Base-by-base conservation (phyloP, 495 filamentous ascomycete species). In the Neurospora discreta region DNA sequence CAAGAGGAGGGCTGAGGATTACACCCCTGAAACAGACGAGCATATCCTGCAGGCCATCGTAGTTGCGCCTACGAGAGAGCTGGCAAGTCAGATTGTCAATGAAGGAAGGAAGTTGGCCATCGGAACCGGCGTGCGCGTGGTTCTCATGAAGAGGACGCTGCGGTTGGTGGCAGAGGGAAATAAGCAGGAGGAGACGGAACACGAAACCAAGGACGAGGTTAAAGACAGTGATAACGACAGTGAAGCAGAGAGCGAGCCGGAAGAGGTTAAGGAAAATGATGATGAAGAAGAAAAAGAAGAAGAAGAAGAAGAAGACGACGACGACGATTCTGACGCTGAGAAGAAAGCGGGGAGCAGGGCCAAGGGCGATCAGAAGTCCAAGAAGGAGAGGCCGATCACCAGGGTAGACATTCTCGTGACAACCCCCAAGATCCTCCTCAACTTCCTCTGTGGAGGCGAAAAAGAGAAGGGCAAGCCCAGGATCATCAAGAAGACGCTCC, bases 11-110 rank as follows among this genome's bases (percentile, higher is more conserved):
- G 77, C 81, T 68, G 81, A 85, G 58, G 69, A 76, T 18, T 65
- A 65, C 16, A 33, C 26, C 52, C 52, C 52, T 15, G 81, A 8
- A 39, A 46, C 5, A 39, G 77, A 80, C 10, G 78, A 83, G 69
- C 87, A 88, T 75, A 83, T 85, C 7, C 83, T 92, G 18, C 85
- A 86, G 80, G 90, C 90, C 0, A 78, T 99, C 3, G 85, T 99
- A 18, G 84, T 99, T 42, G 95, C 93, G 8, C 95, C 95, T 38
- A 99, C 95, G 13, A 92, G 93, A 82, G 95, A 99, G 79, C 87
- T 99, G 60, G 94, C 91, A 3, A 88, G 86, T 39, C 95, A 99
- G 80, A 98, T 98, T 78, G 91, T 93, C 60, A 97, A 97, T 70
- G 95, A 98, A 78, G 92, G 92, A 5, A 87, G 89, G 74, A 98